phyloP scores from a whole-genome alignment of 192 early-diverging fungal species.

The Gonapodya prolifera region DNA sequence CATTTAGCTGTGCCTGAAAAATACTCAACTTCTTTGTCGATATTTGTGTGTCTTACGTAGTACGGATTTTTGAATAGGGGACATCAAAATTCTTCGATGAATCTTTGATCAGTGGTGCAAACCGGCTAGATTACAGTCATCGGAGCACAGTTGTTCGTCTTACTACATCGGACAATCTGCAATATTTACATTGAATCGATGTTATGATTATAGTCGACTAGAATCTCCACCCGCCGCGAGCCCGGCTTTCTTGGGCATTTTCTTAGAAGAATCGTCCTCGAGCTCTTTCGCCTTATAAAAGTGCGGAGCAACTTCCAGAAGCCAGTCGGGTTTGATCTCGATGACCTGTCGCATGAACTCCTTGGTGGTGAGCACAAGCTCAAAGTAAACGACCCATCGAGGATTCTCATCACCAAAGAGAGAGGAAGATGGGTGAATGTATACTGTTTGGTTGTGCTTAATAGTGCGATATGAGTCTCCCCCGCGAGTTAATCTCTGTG shows the following conservation, averaged over 20 bases:
- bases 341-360: slow-evolving; percentile 95
- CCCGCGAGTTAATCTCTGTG: slow-evolving; percentile 43
- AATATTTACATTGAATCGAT: too few species aligned
- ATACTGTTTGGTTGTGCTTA: slow-evolving; percentile 81
- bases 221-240: not conserved
- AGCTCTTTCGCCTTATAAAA: slow-evolving; percentile 13
- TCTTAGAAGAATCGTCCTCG: slow-evolving; percentile 8
- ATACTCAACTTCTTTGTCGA: too few species aligned
- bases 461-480: slow-evolving; percentile 84
- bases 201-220: not conserved
- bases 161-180: too few species aligned
- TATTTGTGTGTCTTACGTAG: too few species aligned
- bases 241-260: slow-evolving; percentile 2
- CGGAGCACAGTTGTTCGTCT: too few species aligned
- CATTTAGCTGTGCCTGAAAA: not conserved
- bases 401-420: slow-evolving; percentile 62
- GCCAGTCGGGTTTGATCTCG: slow-evolving; percentile 79
- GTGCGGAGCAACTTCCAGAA: slow-evolving; percentile 49
- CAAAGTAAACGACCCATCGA: slow-evolving; percentile 80
- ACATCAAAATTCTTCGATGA: too few species aligned
- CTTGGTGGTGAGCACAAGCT: slow-evolving; percentile 81
- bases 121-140: too few species aligned
- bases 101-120: too few species aligned
- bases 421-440: slow-evolving; percentile 82
- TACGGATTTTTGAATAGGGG: too few species aligned